phyloP scores from a whole-genome alignment of 2,329 filamentous ascomycete species.

The Aspergillus sp. region DNA sequence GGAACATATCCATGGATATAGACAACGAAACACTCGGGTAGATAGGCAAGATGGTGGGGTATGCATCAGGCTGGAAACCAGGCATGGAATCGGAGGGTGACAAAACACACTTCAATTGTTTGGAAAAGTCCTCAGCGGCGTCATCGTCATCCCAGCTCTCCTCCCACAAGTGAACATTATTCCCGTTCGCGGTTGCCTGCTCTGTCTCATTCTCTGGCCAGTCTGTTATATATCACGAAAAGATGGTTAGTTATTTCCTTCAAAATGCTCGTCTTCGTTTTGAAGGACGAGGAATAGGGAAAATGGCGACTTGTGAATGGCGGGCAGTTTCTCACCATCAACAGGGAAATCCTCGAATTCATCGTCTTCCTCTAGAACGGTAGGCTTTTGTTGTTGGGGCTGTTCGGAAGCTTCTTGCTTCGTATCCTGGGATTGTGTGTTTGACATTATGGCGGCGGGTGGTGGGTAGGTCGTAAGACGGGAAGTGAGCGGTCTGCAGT shows the following conservation, averaged over 20 bases:
- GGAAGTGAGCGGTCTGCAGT: neutral
- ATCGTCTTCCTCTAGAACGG: slow-evolving; percentile 90
- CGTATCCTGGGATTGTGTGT: slow-evolving; percentile 33
- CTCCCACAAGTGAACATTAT: slow-evolving; percentile 88
- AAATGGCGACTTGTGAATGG: neutral
- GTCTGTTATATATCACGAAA: slow-evolving; percentile 55
- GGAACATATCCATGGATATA: neutral
- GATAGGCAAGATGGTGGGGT: neutral
- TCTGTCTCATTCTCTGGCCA: slow-evolving; percentile 93
- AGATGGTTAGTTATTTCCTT: neutral
- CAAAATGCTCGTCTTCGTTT: neutral
- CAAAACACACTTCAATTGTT: slow-evolving; percentile 78
- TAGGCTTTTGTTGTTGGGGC: slow-evolving; percentile 61
- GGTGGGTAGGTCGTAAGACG: neutral
- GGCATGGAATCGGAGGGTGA: neutral
- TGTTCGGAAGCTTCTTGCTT: slow-evolving; percentile 43
- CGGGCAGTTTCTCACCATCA: slow-evolving; percentile 63
- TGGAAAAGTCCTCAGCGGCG: slow-evolving; percentile 92
- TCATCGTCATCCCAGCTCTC: slow-evolving; percentile 99
- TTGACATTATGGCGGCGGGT: slow-evolving; percentile 46
- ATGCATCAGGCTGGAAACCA: slow-evolving; percentile 10
- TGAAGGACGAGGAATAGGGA: neutral
- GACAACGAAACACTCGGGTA: neutral
- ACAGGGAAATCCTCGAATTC: slow-evolving; percentile 99
- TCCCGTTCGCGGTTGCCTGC: slow-evolving; percentile 47